These are phyloP conservation scores for Psilocybe mexicana DNA, from an alignment of 1,284 basidiomycete genomes.

Conservation along the genomic window DNA sequence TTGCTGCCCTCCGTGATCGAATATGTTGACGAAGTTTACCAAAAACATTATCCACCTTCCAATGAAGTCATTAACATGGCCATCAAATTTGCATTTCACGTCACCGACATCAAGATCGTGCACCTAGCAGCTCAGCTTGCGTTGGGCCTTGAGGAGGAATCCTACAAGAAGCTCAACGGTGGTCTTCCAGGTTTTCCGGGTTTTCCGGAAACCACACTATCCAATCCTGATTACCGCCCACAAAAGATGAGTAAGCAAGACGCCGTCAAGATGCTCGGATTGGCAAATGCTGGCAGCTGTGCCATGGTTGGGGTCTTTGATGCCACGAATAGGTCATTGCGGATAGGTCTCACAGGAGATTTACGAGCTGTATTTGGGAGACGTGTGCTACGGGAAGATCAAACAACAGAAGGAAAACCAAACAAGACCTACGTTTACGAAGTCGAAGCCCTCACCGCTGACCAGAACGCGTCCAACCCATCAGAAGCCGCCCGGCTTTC, in stretches of 20 bases:
- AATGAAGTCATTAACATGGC: neutral
- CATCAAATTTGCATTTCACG: neutral
- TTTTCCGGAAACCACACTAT: neutral
- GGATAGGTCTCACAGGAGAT: constrained; percentile 57
- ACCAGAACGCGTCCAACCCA: constrained; percentile 47
- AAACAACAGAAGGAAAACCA: constrained; percentile 7
- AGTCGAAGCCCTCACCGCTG: constrained; percentile 52
- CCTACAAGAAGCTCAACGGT: neutral
- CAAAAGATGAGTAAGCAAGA: neutral
- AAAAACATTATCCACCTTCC: neutral
- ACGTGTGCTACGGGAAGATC: constrained; percentile 23
- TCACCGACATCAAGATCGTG: neutral
- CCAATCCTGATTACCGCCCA: neutral
- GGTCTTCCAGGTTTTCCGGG: neutral
- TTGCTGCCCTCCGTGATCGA: neutral
- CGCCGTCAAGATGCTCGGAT: neutral
- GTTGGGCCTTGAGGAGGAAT: neutral
- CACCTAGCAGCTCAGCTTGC: neutral
- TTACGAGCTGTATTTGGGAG: constrained; percentile 63
- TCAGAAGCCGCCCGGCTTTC: constrained; percentile 28
- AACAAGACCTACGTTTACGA: constrained; percentile 37
- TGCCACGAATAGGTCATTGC: constrained; percentile 39
- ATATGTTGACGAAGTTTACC: neutral
- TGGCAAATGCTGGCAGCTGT: constrained; percentile 23
- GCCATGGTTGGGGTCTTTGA: constrained; percentile 51